Base-by-base conservation (phyloP, 345 rosid genomes). In the Barbarea vulgaris region DNA sequence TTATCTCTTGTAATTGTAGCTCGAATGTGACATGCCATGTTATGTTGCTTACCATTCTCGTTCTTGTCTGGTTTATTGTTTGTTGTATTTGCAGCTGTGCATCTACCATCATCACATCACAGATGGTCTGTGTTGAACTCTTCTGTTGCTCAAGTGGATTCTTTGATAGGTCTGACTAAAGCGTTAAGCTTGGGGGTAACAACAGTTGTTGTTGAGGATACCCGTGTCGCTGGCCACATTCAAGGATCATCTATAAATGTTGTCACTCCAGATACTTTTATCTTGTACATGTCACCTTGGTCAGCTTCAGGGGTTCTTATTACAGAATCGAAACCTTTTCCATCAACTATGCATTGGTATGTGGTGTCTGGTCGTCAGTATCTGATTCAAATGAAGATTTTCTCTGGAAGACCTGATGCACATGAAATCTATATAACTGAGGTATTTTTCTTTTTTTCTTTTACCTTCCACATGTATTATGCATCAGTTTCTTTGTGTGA, bases 161-260 rank as follows among this genome's bases (percentile, higher is more conserved):
- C 86, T 74, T 68, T 53, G 74, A 64, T 73, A 68, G 98, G 95
- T 50, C 77, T 81, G 68, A 78, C 86, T 77, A 84, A 69, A 72
- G 91, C 95, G 33, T 10, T 84, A 72, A 84, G 79, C 73, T 82
- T 94, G 76, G 98, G 98, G 62, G 81, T 72, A 80, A 86, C 97
- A 63, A 72, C 88, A 76, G 78, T 91, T 60, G 80, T 83, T 81
- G 91, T 91, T 56, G 87, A 91, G 85, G 98, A 94, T 83, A 91
- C 86, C 34, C 86, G 98, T 70, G 94, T 94, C 70, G 86, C 91
- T 82, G 96, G 91, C n/a, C 96, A 94, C 76, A 69, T 73, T 58
- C 98, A 94, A 81, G 73, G 83, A 63, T 94, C 98, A 60, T 84
- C 97, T 21, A 88, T 94, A 60, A 82, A 86, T 71, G 95, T 91